A percentile compares a stretch with the other conserved stretches of the same genome.
Conservation (phyloP, 75 land plant species). For the Pinus albicaulis region DNA sequence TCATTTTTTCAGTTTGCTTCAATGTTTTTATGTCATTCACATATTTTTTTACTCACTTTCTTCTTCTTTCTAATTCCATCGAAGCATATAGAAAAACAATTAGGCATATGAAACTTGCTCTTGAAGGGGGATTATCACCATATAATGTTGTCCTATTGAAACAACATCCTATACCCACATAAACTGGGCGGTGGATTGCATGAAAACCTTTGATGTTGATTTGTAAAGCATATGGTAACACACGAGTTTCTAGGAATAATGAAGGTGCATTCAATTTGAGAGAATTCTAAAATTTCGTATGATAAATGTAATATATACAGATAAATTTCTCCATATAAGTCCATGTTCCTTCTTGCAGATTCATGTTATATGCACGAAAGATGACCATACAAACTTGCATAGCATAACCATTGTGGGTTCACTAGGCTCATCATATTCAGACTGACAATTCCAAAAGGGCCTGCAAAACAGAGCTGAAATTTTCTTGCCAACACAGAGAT, state of each 20-base stretch:
- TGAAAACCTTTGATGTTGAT: conserved; percentile 90
- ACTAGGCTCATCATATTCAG: too few relatives aligned
- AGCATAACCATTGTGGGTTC: too few relatives aligned
- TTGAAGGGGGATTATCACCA: conserved; percentile 83
- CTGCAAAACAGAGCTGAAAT: too few relatives aligned
- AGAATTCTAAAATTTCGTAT: background rate
- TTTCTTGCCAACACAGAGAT: too few relatives aligned
- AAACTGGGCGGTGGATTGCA: conserved; percentile 92
- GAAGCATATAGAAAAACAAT: conserved; percentile 30
- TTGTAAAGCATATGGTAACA: conserved; percentile 23
- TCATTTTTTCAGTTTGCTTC: conserved; percentile 15
- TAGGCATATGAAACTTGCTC: conserved; percentile 38
- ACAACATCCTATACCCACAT: conserved; percentile 91
- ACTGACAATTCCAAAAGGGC: too few relatives aligned
- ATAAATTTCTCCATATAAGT: too few relatives aligned
- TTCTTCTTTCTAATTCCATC: conserved; percentile 14
- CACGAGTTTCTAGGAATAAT: background rate
- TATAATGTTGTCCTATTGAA: conserved; percentile 83
- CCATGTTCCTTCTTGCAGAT: too few relatives aligned
- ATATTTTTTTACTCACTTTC: conserved; percentile 16
- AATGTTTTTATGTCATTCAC: background rate
- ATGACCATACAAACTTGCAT: too few relatives aligned
- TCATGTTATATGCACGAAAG: too few relatives aligned
- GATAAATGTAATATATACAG: too few relatives aligned
- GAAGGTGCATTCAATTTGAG: background rate